Conservation (phyloP, 2,329 filamentous ascomycete species). For the Helotiales sp. region DNA sequence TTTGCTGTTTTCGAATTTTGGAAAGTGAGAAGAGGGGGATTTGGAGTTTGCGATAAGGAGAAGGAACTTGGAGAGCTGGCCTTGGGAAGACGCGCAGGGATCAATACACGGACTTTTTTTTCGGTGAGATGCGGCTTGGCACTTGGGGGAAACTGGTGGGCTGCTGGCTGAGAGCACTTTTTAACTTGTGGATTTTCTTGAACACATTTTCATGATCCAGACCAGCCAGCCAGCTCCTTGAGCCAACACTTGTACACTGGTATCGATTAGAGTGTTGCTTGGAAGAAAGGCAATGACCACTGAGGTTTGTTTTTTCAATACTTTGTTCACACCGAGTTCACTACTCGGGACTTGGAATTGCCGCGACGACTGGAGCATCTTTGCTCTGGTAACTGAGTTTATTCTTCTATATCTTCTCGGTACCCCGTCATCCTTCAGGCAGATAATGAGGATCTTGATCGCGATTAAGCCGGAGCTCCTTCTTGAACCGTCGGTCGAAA, state of each 20-base stretch:
- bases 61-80: constrained; percentile 22
- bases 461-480: constrained; percentile 99
- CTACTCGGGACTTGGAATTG: constrained; percentile 26
- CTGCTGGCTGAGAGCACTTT: neutral
- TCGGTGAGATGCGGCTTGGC: constrained; percentile 6
- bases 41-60: constrained; percentile 23
- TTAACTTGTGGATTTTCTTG: constrained; percentile 20
- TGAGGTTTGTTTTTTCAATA: neutral
- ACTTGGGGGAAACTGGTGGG: neutral
- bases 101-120: constrained; percentile 4
- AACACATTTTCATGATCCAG: neutral
- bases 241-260: neutral
- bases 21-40: neutral
- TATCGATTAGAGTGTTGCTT: neutral
- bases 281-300: neutral
- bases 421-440: constrained; percentile 76
- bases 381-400: constrained; percentile 63
- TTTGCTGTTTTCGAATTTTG: constrained; percentile 22
- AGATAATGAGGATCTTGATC: constrained; percentile 73
- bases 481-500: constrained; percentile 82
- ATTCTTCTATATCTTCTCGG: constrained; percentile 74
- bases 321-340: neutral
- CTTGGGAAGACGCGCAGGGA: constrained; percentile 20
- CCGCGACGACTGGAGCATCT: constrained; percentile 42
- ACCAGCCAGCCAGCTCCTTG: neutral